Evolutionary conservation across 2,329 filamentous ascomycete genomes (phyloP).

Genomic region (Trichoderma arundinaceum): DNA sequence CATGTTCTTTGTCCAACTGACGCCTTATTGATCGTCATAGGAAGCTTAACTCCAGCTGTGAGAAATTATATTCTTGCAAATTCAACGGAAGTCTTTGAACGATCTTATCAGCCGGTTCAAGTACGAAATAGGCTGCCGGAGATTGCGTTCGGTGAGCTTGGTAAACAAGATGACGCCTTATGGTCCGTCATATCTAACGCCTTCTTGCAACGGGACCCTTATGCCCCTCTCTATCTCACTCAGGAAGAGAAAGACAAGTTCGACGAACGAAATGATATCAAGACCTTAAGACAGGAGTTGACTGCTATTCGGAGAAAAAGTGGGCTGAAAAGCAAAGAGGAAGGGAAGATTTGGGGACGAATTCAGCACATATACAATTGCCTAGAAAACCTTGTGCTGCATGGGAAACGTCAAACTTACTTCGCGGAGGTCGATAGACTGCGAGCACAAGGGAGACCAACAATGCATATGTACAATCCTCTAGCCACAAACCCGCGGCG

Average conservation of each 20-base stretch:
- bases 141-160: constrained; percentile 21
- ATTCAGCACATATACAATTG: constrained; percentile 1
- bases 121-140: neutral
- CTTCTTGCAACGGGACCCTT: constrained; percentile 6
- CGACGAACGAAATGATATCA: constrained; percentile 3
- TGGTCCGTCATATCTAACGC: constrained; percentile 13
- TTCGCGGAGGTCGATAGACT: constrained; percentile 16
- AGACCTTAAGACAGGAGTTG: neutral
- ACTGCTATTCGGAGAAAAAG: neutral
- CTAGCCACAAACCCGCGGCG: constrained; percentile 11
- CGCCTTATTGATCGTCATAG: constrained; percentile 3
- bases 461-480: constrained; percentile 17
- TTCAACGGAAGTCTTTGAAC: constrained; percentile 23
- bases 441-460: constrained; percentile 4
- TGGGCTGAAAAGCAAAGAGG: constrained; percentile 1
- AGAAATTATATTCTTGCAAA: constrained; percentile 20
- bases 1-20: neutral
- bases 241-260: neutral
- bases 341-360: constrained; percentile 5
- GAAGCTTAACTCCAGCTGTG: constrained; percentile 16
- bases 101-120: constrained; percentile 17
- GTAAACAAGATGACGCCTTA: constrained; percentile 18
- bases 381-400: neutral
- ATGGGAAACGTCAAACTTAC: neutral
- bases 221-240: constrained; percentile 3